Conservation (phyloP, 306 rosid species). For the Fragaria iinumae region DNA sequence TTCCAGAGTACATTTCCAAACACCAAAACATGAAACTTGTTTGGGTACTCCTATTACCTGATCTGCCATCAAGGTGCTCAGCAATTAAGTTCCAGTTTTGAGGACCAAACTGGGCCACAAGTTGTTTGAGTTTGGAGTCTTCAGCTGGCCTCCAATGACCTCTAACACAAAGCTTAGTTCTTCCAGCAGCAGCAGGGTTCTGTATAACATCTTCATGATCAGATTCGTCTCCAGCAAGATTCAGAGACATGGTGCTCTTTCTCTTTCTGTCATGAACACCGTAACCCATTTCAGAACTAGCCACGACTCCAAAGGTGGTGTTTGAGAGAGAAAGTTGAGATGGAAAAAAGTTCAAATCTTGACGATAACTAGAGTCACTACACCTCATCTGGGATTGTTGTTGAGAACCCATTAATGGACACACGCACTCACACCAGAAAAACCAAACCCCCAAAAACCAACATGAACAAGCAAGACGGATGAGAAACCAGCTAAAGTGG, state of each 20-base stretch:
- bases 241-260: conserved; percentile 27
- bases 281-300: conserved; percentile 33
- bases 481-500: neutral
- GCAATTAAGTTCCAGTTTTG: conserved; percentile 96
- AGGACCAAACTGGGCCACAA: conserved; percentile 79
- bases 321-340: conserved; percentile 23
- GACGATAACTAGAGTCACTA: conserved; percentile 9
- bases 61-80: conserved; percentile 73
- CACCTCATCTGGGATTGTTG: neutral
- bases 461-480: neutral
- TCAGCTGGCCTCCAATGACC: conserved; percentile 99
- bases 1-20: neutral
- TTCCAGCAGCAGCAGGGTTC: conserved; percentile 24
- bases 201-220: conserved; percentile 9
- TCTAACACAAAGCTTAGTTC: conserved; percentile 63
- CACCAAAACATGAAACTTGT: neutral
- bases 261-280: conserved; percentile 12
- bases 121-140: conserved; percentile 75
- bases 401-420: conserved; percentile 39
- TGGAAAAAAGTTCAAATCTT: conserved; percentile 25
- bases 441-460: neutral
- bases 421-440: neutral
- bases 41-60: conserved; percentile 42
- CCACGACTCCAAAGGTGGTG: neutral
- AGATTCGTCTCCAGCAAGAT: conserved; percentile 39